Evolutionary conservation across 1,284 basidiomycete genomes (phyloP).

Genomic region (Trametes hirsuta): DNA sequence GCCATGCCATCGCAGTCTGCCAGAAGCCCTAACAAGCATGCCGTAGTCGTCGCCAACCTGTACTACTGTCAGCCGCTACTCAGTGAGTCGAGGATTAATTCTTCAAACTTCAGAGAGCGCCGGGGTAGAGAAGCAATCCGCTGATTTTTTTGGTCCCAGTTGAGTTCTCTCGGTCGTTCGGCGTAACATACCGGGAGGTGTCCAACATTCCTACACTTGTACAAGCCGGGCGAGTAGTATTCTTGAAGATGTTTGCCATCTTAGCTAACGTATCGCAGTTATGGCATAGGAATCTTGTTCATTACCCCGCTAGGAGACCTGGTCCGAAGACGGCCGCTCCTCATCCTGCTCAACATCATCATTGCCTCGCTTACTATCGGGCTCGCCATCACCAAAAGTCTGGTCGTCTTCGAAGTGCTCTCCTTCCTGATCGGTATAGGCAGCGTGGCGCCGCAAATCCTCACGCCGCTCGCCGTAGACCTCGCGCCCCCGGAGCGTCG

Average conservation of each 20-base stretch:
- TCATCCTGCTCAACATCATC: conserved; percentile 45
- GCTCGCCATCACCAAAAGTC: conserved; percentile 45
- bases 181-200: conserved; percentile 58
- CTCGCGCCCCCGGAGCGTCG: conserved; percentile 51
- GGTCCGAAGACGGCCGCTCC: conserved; percentile 51
- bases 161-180: conserved; percentile 55
- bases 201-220: conserved; percentile 58
- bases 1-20: neutral
- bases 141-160: conserved; percentile 39
- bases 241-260: neutral
- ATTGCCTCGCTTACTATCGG: conserved; percentile 48
- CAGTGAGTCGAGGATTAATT: conserved; percentile 42
- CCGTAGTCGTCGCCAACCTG: conserved; percentile 59
- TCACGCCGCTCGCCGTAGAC: conserved; percentile 58
- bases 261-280: conserved; percentile 32
- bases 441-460: conserved; percentile 46
- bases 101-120: too few relatives aligned
- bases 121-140: neutral
- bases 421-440: conserved; percentile 50
- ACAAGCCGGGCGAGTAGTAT: conserved; percentile 44
- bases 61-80: conserved; percentile 78
- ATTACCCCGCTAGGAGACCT: conserved; percentile 58
- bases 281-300: conserved; percentile 51
- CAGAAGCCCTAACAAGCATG: neutral
- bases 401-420: conserved; percentile 48